Conservation (phyloP, 495 filamentous ascomycete genomes). For the Usnea hakonensis region DNA sequence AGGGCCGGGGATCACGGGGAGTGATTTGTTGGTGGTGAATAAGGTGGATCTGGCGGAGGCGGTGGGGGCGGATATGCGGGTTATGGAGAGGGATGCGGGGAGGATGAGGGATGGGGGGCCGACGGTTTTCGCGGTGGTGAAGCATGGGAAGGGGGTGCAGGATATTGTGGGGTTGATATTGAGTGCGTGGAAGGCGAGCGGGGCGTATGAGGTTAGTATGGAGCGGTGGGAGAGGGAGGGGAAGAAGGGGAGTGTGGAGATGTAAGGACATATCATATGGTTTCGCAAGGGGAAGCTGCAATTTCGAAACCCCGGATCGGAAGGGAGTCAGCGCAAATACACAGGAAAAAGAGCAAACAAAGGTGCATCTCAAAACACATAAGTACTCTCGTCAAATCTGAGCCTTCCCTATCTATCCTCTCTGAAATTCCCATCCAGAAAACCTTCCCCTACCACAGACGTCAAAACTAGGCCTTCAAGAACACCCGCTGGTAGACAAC, state of each 20-base stretch:
- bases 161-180: slow-evolving; percentile 82
- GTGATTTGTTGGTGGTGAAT: slow-evolving; percentile 85
- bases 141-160: slow-evolving; percentile 75
- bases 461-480: too few relatives aligned
- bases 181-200: slow-evolving; percentile 85
- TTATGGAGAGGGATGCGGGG: slow-evolving; percentile 91
- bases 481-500: too few relatives aligned
- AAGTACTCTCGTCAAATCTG: too few relatives aligned
- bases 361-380: too few relatives aligned
- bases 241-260: slow-evolving; percentile 38
- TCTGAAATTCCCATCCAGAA: too few relatives aligned
- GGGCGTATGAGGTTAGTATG: slow-evolving; percentile 55
- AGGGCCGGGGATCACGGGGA: slow-evolving; percentile 92
- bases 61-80: slow-evolving; percentile 80
- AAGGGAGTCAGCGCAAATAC: neutral
- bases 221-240: slow-evolving; percentile 47
- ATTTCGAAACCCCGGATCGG: too few relatives aligned
- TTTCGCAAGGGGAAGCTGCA: too few relatives aligned
- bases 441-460: too few relatives aligned
- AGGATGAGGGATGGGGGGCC: slow-evolving; percentile 96
- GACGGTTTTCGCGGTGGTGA: slow-evolving; percentile 95
- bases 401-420: too few relatives aligned
- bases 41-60: slow-evolving; percentile 92
- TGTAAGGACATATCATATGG: neutral
- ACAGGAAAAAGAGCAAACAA: neutral